Base-by-base conservation (phyloP, 2,329 filamentous ascomycete species). In the Alternaria sp. region DNA sequence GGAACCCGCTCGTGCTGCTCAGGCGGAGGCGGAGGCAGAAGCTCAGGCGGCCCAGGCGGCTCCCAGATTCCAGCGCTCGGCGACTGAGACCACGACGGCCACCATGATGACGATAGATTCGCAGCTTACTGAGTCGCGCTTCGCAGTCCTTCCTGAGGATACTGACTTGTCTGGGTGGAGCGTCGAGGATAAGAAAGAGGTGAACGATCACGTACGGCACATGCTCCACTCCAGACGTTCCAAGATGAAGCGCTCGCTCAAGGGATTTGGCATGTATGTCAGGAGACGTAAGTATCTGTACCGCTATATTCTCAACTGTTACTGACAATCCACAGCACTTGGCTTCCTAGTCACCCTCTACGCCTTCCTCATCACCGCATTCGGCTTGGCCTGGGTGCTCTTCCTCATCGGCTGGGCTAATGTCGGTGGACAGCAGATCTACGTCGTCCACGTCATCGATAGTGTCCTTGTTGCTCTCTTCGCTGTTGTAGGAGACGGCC, bases 351-450 rank as follows among this genome's bases (percentile, higher is more conserved):
- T 97, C 62, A 96, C 92, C 0, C 81, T 96, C 5, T 97, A 97
- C 78, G 93, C 92, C 9, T 89, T 87, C 1, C 84, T 95, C 20
- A 94, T 97, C 71, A 96, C 93, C 0, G 84, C 94, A 0, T 97
- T 96, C 71, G 93, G 93, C 73, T 84, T 95, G 12, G 92, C 92
- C 0, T 97, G 93, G 93, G 93, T 97, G 2, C 86, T 96, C n/a
- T 96, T 95, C 80, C 83, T 96, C 58, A 97, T 97, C 76, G 92
- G 87, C 51, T 96, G 93, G 93, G 92, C 96, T 75, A 94, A 93
- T 67, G 90, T 95, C 20, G 92, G 91, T 20, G 87, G 88, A 28
- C 84, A 86, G 71, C 91, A 95, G 76, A 82, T 88, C 4, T 95
- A 84, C 15, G 81, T 85, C 3, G 79, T 84, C 15, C 84, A 89